Conservation (phyloP, 768 basidiomycete species). For the Nidularia pulvinata region DNA sequence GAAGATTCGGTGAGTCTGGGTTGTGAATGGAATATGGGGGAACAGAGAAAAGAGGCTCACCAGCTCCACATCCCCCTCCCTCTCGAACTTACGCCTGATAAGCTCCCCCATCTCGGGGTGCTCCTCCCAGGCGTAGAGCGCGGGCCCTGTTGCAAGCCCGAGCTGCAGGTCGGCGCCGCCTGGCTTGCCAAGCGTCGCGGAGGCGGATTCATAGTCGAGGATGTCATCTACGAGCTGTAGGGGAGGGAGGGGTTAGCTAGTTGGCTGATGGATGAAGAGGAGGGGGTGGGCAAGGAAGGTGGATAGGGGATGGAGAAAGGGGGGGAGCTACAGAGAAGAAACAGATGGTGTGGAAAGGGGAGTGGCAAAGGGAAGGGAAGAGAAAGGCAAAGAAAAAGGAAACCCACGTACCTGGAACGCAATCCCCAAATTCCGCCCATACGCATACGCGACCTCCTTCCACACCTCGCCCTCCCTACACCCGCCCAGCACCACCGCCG, state of each 20-base stretch:
- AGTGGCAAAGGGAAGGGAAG: too few species aligned
- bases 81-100: constrained; percentile 81
- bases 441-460: constrained; percentile 97
- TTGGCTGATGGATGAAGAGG: too few species aligned
- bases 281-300: too few species aligned
- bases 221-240: constrained; percentile 92
- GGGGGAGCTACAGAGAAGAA: too few species aligned
- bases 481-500: constrained; percentile 88
- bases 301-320: too few species aligned
- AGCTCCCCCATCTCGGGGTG: constrained; percentile 87
- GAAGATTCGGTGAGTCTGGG: not conserved
- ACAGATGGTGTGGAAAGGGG: too few species aligned
- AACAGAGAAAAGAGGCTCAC: constrained; percentile 32
- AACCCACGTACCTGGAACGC: constrained; percentile 81
- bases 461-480: constrained; percentile 80
- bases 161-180: constrained; percentile 83
- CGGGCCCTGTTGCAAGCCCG: constrained; percentile 91
- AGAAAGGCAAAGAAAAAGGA: not conserved
- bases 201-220: constrained; percentile 86
- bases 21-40: not conserved
- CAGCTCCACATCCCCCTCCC: constrained; percentile 83
- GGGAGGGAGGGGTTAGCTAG: too few species aligned
- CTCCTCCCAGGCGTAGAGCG: constrained; percentile 94
- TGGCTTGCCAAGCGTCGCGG: constrained; percentile 84
- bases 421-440: constrained; percentile 91